Evolutionary conservation across 2,329 filamentous ascomycete species (phyloP).

Genomic region (Xylariomycetidae sp.): DNA sequence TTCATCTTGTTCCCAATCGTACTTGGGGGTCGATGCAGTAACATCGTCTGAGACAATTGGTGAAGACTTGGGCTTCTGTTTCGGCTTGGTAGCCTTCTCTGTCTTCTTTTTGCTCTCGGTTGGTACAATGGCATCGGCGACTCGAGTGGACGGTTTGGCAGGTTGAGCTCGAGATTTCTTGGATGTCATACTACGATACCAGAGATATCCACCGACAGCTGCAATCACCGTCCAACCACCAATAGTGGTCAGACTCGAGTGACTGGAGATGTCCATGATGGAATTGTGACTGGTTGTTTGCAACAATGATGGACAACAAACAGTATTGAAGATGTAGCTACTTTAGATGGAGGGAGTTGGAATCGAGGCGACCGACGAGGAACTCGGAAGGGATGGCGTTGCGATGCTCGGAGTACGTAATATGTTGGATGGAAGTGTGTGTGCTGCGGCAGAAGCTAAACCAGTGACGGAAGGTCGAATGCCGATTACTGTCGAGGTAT

Average conservation of each 20-base stretch:
- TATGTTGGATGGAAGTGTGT: slow-evolving; percentile 9
- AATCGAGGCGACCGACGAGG: slow-evolving; percentile 4
- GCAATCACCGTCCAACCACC: slow-evolving; percentile 32
- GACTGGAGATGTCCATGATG: slow-evolving; percentile 22
- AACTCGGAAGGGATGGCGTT: slow-evolving; percentile 9
- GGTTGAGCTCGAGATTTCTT: slow-evolving; percentile 10
- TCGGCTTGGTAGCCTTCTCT: slow-evolving; percentile 32
- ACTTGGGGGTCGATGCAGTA: slow-evolving; percentile 33
- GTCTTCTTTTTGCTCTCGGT: slow-evolving; percentile 32
- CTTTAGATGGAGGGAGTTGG: not conserved
- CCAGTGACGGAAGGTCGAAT: slow-evolving; percentile 14
- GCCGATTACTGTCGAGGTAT: slow-evolving; percentile 13
- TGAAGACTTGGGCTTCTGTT: slow-evolving; percentile 31
- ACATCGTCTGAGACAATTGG: slow-evolving; percentile 23
- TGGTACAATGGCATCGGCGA: slow-evolving; percentile 19
- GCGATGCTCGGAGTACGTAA: slow-evolving; percentile 8
- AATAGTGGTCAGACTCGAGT: slow-evolving; percentile 28
- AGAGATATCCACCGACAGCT: slow-evolving; percentile 21
- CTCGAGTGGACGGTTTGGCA: slow-evolving; percentile 16
- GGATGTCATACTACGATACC: slow-evolving; percentile 20
- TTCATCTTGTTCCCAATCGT: slow-evolving; percentile 44
- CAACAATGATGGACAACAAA: too few relatives aligned
- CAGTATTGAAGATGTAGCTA: too few relatives aligned
- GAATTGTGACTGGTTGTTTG: too few relatives aligned
- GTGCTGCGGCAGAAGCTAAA: slow-evolving; percentile 10